Percentiles rank a stretch among this genome's conserved stretches.
Conservation (phyloP, 495 filamentous ascomycete genomes). For the Xylaria scruposa region DNA sequence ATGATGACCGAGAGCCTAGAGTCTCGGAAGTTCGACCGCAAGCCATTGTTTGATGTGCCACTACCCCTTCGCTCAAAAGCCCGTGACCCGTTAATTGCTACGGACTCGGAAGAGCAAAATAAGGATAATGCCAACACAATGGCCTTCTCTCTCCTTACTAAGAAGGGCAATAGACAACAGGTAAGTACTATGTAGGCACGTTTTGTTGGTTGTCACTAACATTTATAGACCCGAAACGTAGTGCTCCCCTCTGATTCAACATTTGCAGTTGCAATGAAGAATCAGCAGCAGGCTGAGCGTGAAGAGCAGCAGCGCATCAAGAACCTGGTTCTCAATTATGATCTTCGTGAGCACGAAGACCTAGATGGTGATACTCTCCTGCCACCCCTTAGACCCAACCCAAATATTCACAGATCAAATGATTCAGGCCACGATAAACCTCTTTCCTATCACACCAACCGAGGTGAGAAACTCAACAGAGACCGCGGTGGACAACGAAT, state of each 20-base stretch:
- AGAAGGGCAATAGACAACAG: slow-evolving; percentile 95
- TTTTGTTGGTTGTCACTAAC: slow-evolving; percentile 22
- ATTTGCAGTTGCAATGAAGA: slow-evolving; percentile 95
- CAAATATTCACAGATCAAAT: slow-evolving; percentile 53
- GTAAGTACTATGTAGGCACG: slow-evolving; percentile 51
- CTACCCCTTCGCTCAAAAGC: slow-evolving; percentile 82
- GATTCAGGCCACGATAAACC: slow-evolving; percentile 57
- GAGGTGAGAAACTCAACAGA: slow-evolving; percentile 67
- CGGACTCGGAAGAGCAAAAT: slow-evolving; percentile 59
- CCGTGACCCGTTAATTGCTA: slow-evolving; percentile 56
- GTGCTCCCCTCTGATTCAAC: slow-evolving; percentile 93
- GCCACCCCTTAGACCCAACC: slow-evolving; percentile 42
- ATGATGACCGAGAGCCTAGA: slow-evolving; percentile 98
- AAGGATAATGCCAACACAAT: slow-evolving; percentile 61
- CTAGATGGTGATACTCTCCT: slow-evolving; percentile 69
- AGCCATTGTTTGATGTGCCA: slow-evolving; percentile 90
- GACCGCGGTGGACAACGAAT: slow-evolving; percentile 81
- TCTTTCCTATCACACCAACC: slow-evolving; percentile 52
- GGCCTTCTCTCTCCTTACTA: slow-evolving; percentile 95
- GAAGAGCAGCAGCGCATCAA: slow-evolving; percentile 99
- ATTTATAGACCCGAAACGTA: slow-evolving; percentile 81
- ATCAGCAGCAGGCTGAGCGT: slow-evolving; percentile 89
- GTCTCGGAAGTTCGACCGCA: slow-evolving; percentile 91
- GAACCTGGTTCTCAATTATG: slow-evolving; percentile 94
- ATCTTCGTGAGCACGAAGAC: slow-evolving; percentile 80